Evolutionary conservation across 192 early-diverging fungal genomes (phyloP), one percentile per base, ranked within the genome.

Genomic region (Backusella tuberculispora): DNA sequence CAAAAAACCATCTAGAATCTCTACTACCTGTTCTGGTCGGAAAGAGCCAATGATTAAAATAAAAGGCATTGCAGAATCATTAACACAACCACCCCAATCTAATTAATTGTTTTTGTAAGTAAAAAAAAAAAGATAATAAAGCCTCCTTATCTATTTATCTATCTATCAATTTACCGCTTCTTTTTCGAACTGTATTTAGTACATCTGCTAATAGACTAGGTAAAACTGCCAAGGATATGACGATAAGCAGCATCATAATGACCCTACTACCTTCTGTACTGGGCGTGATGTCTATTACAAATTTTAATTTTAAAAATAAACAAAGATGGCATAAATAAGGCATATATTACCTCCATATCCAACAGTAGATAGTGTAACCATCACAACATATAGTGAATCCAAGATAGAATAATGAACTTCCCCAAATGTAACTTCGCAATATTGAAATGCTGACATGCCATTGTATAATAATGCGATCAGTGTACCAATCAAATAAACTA

Each of bases 341-440:
- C 46, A 10, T 47, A 2, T 47, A 41, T 0, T 50, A 74, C 64
- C 67, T 37, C 90, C 91, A 66, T 90, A 91, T 13, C 91, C 90
- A 8, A 92, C 91, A 0, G 91, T 91, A 6, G 88, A 85, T 34
- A 89, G 77, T 0, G 88, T 90, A 69, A 90, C 88, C 44, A 90
- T 79, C 21, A 89, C 81, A 80, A 91, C 87, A 53, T 89, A 88
- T 46, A 79, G n/a, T 41, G 78, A 74, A 19, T 79, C 78, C 42
- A 79, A 19, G 29, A 75, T 48, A 19, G 73, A 60, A 41, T 74
- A 71, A 29, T 74, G 65, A 3, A 60, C 24, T 8, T 66, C 56
- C 4, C 74, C 79, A 76, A 89, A 88, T 70, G 80, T 80, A 9
- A 83, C 80, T 73, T 92, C 90, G 29, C 79, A 76, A 68, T 86